phyloP scores from a whole-genome alignment of 2,329 filamentous ascomycete species.

The Davidsoniella australis region DNA sequence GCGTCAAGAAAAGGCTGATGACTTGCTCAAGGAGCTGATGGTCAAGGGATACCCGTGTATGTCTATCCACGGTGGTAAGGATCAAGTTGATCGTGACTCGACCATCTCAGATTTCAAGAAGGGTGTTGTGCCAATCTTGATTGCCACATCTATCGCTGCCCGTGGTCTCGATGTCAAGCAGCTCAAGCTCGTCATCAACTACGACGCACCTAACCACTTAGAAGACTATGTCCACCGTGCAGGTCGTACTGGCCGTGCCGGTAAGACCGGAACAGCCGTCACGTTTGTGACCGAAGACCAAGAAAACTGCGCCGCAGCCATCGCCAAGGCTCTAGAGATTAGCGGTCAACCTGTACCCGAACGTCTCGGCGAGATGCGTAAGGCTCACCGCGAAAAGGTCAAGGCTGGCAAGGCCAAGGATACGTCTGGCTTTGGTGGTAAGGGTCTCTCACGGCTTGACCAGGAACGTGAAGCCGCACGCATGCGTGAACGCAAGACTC shows the following conservation, averaged over 20 bases:
- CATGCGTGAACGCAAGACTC: constrained; percentile 70
- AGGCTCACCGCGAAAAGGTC: constrained; percentile 72
- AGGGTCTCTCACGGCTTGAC: constrained; percentile 81
- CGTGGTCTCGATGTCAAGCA: constrained; percentile 93
- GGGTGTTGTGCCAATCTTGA: constrained; percentile 73
- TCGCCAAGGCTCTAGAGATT: constrained; percentile 81
- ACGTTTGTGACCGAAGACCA: constrained; percentile 88
- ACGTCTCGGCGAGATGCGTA: constrained; percentile 45
- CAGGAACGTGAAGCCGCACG: constrained; percentile 78
- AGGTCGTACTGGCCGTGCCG: constrained; percentile 83
- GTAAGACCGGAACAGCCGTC: constrained; percentile 85
- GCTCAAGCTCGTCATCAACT: constrained; percentile 89
- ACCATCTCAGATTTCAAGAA: constrained; percentile 89
- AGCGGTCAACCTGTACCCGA: constrained; percentile 74
- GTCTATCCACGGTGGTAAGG: constrained; percentile 86
- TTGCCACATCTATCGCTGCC: constrained; percentile 89
- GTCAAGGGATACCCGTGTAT: constrained; percentile 78
- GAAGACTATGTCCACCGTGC: constrained; percentile 95
- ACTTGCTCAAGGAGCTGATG: constrained; percentile 59
- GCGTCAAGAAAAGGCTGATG: constrained; percentile 77
- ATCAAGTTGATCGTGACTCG: constrained; percentile 82
- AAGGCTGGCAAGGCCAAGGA: constrained; percentile 85
- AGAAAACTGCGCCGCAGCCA: constrained; percentile 75
- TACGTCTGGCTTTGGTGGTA: constrained; percentile 80
- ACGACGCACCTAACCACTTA: constrained; percentile 80